Conservation (phyloP, 2,329 filamentous ascomycete genomes). For the Paecilomyces sp. region DNA sequence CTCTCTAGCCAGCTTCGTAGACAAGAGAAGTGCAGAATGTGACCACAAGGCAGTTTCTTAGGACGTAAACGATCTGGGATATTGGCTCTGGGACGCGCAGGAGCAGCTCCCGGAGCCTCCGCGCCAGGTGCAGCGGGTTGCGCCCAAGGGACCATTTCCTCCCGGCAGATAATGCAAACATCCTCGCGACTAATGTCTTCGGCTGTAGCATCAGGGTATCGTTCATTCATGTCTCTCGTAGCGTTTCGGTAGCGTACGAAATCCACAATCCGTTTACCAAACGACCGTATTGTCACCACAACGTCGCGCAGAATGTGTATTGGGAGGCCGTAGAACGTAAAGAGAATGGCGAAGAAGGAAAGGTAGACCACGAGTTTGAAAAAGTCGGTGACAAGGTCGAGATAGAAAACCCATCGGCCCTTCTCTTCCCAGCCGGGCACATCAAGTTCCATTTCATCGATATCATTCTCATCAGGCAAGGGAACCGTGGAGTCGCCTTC, state of each 20-base stretch:
- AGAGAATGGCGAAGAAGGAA: slow-evolving; percentile 85
- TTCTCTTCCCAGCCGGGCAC: slow-evolving; percentile 96
- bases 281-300: slow-evolving; percentile 87
- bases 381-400: slow-evolving; percentile 84
- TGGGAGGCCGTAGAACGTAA: slow-evolving; percentile 88
- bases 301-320: slow-evolving; percentile 96
- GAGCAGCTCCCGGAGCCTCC: slow-evolving; percentile 18
- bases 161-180: slow-evolving; percentile 95
- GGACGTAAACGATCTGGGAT: slow-evolving; percentile 77
- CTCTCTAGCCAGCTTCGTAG: slow-evolving; percentile 95
- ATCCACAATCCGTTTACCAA: slow-evolving; percentile 81
- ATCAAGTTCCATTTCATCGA: slow-evolving; percentile 91
- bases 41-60: slow-evolving; percentile 94
- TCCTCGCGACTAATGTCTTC: slow-evolving; percentile 82
- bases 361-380: slow-evolving; percentile 85
- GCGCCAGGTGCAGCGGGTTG: slow-evolving; percentile 39
- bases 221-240: slow-evolving; percentile 83
- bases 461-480: slow-evolving; percentile 61
- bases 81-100: slow-evolving; percentile 16
- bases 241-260: slow-evolving; percentile 86
- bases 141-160: slow-evolving; percentile 84
- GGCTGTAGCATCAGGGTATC: slow-evolving; percentile 81
- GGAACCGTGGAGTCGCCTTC: slow-evolving; percentile 30
- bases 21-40: slow-evolving; percentile 90
- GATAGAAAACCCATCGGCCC: slow-evolving; percentile 80